Base-by-base conservation (phyloP, 345 rosid species). In the Aegle marmelos region DNA sequence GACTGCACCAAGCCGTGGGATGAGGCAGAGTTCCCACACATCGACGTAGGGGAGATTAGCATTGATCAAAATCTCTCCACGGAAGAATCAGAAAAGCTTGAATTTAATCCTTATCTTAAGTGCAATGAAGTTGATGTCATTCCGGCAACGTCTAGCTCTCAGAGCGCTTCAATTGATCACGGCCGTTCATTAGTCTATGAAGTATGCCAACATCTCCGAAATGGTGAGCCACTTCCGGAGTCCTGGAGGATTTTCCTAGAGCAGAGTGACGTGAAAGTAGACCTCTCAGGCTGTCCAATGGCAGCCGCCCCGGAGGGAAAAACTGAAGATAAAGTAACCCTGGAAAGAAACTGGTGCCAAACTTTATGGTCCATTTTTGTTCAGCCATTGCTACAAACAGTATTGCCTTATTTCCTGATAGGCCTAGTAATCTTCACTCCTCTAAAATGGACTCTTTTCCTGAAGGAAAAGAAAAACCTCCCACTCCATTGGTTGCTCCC, bases 101-200 rank as follows among this genome's bases (percentile, higher is more conserved):
- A 87, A 80, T 91, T 91, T 39, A 88, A 88, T 72, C 91, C 92
- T 45, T 88, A 84, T 59, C 71, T 86, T 6, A 81, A 82, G 61
- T 81, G 89, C 79, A 75, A 70, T 2, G 87, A 87, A 78, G 68
- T 89, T 66, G 95, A 91, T 76, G 87, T 88, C 65, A 86, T 91
- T 41, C 79, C 87, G 2, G 95, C 95, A 27, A 80, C 86, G 25
- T 83, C 91, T 5, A 68, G 85, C 76, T 78, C 84, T 4, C 89
- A 88, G 64, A 91, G 93, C 73, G 95, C 95, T 62, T 91, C 95
- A 4, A 91, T 89, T 37, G 95, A 91, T 79, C 95, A 91, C 25
- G 93, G 95, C 7, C 91, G 90, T 21, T 89, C 93, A 14, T 67
- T 91, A 65, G 79, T 91, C 70, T 91, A 91, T 4, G 91, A 91